Percentiles rank a stretch among this genome's conserved stretches.
phyloP scores from a whole-genome alignment of 1,139 yeast species.

The Blastobotrys capitulatus region DNA sequence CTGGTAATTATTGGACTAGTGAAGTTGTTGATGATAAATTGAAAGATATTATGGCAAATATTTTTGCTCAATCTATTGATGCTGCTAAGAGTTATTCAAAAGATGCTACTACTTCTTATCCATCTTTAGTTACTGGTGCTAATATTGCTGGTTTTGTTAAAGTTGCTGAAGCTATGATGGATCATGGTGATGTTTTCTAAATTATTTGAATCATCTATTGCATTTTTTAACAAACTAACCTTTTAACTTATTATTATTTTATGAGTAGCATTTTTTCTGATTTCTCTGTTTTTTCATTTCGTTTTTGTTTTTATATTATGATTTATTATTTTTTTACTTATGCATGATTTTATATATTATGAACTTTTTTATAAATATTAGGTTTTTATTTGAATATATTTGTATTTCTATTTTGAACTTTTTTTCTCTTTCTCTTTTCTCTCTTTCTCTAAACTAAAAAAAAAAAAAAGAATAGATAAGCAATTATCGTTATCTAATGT shows the following conservation, averaged over 20 bases:
- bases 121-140: conserved; percentile 97
- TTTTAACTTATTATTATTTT: conserved; percentile 4
- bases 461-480: no score
- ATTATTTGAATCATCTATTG: not conserved
- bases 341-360: no score
- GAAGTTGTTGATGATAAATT: conserved; percentile 87
- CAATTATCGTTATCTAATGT: no score
- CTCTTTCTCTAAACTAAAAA: no score
- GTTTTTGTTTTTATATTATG: not conserved
- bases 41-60: conserved; percentile 85
- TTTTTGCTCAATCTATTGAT: conserved; percentile 88
- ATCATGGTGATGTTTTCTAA: conserved; percentile 79
- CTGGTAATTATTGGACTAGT: conserved; percentile 79
- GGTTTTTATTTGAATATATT: no score
- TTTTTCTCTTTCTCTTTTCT: no score
- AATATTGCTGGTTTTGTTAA: conserved; percentile 98
- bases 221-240: no score
- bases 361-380: no score
- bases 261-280: conserved; percentile 2
- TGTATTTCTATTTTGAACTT: no score
- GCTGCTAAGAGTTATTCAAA: conserved; percentile 79
- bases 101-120: conserved; percentile 62
- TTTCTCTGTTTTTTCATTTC: not conserved
- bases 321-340: no score
- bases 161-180: conserved; percentile 98